Percentiles rank a stretch among this genome's conserved stretches.
phyloP scores from a whole-genome alignment of 108 stramenopile species.

The Cyclotella distinguenda region DNA sequence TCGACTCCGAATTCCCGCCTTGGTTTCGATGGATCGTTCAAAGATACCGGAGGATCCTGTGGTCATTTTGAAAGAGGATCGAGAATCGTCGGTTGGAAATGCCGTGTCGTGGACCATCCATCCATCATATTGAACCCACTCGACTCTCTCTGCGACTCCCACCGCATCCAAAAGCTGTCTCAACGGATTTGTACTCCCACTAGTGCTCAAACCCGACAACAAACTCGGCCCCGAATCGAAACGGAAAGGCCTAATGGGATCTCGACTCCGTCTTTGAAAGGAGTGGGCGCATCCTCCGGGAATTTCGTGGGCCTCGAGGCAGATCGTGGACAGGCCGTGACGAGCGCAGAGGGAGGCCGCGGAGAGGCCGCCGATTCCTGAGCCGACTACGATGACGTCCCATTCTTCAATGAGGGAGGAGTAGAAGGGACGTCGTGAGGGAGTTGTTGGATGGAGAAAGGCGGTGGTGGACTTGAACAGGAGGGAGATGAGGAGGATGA shows the following conservation, averaged over 20 bases:
- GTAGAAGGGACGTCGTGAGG: background rate
- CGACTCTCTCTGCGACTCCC: constrained; percentile 54
- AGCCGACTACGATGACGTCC: constrained; percentile 80
- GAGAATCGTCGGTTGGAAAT: constrained; percentile 28
- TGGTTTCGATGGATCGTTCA: constrained; percentile 60
- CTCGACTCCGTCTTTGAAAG: constrained; percentile 49
- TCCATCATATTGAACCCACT: constrained; percentile 62
- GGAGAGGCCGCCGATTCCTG: constrained; percentile 84
- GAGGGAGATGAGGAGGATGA: too few species aligned
- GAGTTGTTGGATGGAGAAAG: background rate
- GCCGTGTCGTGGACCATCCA: constrained; percentile 69
- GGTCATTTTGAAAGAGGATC: constrained; percentile 59
- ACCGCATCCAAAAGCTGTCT: constrained; percentile 84
- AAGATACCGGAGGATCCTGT: constrained; percentile 55
- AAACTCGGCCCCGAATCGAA: constrained; percentile 75
- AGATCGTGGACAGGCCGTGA: constrained; percentile 74
- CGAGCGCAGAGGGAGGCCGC: constrained; percentile 70
- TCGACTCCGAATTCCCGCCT: constrained; percentile 48
- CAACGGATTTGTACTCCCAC: constrained; percentile 80
- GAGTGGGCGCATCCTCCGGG: constrained; percentile 84
- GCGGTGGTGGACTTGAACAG: background rate
- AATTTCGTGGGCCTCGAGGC: constrained; percentile 85
- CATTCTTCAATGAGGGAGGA: constrained; percentile 30
- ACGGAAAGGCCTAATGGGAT: constrained; percentile 33
- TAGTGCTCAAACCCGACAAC: constrained; percentile 53